phyloP scores from a whole-genome alignment of 176 grass and related monocot genomes.

The Microstegium vimineum region DNA sequence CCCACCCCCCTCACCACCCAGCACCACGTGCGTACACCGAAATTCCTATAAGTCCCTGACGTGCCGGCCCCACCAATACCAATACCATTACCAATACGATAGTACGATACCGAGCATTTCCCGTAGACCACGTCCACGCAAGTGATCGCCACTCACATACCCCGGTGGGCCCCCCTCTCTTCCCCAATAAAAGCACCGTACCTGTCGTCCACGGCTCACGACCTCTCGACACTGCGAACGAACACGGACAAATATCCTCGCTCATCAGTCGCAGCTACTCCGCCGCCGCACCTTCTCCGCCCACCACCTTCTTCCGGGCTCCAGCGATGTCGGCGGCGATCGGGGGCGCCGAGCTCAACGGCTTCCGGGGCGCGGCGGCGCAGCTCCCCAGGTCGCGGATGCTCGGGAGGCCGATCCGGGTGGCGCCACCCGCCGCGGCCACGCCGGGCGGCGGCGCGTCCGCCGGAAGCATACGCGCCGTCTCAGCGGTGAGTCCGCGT shows the following conservation, averaged over 20 bases:
- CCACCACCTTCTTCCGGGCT: not conserved
- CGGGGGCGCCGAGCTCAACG: slow-evolving; percentile 35
- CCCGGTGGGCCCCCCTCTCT: not conserved
- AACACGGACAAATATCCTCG: not conserved
- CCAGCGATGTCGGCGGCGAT: slow-evolving; percentile 36
- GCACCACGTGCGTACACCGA: slow-evolving; percentile 7
- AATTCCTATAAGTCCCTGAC: fast-evolving
- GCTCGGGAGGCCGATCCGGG: slow-evolving; percentile 37
- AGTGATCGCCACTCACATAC: fast-evolving
- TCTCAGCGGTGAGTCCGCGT: slow-evolving; percentile 36
- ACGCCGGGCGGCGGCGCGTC: not conserved
- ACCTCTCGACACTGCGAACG: slow-evolving; percentile 24
- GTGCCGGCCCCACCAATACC: not conserved
- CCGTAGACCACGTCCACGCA: not conserved
- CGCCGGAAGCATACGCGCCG: slow-evolving; percentile 39
- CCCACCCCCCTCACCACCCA: not conserved
- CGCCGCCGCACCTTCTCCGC: not conserved
- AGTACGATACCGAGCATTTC: not conserved
- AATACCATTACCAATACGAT: fast-evolving
- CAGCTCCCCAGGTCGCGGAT: slow-evolving; percentile 34
- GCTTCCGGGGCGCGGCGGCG: slow-evolving; percentile 13
- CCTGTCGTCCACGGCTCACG: not conserved
- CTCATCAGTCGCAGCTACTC: not conserved
- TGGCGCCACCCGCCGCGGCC: slow-evolving; percentile 27
- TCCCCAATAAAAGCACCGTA: slow-evolving; percentile 21